phyloP scores from a whole-genome alignment of 192 early-diverging fungal species.

The Coemansia javaensis region DNA sequence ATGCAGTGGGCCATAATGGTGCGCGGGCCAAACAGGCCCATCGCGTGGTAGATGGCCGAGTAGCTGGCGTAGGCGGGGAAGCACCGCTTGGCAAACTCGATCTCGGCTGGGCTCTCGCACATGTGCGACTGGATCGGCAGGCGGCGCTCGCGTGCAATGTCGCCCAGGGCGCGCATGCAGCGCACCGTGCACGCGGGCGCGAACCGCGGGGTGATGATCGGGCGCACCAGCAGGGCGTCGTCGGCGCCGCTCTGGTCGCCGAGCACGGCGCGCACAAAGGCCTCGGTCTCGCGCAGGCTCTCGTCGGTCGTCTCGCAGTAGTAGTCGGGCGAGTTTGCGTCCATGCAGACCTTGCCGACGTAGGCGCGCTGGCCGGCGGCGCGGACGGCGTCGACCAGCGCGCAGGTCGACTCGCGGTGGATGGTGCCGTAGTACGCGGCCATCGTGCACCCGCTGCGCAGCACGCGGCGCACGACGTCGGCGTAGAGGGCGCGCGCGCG shows the following conservation, averaged over 20 bases:
- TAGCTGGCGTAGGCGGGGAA: conserved; percentile 71
- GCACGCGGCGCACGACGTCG: conserved; percentile 60
- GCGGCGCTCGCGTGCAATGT: conserved; percentile 63
- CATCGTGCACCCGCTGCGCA: conserved; percentile 84
- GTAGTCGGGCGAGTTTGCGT: conserved; percentile 74
- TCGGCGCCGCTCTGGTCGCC: conserved; percentile 8
- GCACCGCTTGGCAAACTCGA: conserved; percentile 65
- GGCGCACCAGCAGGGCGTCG: conserved; percentile 51
- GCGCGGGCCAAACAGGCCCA: conserved; percentile 64
- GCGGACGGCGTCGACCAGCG: conserved; percentile 69
- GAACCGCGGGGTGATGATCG: conserved; percentile 92
- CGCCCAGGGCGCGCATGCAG: conserved; percentile 65
- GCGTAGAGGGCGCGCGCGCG: conserved; percentile 68
- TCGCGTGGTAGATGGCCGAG: conserved; percentile 70
- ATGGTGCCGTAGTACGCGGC: conserved; percentile 91
- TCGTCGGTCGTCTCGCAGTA: conserved; percentile 69
- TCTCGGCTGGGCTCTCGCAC: conserved; percentile 78
- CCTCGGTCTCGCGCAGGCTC: conserved; percentile 62
- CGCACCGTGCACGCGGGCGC: conserved; percentile 73
- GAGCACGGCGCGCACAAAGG: conserved; percentile 60
- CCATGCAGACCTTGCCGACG: conserved; percentile 97
- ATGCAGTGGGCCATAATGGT: conserved; percentile 94
- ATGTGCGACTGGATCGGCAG: conserved; percentile 92
- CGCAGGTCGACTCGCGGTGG: conserved; percentile 68
- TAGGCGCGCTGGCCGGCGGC: conserved; percentile 84